phyloP scores from a whole-genome alignment of 2,329 filamentous ascomycete genomes.

The Claviceps spartinae region DNA sequence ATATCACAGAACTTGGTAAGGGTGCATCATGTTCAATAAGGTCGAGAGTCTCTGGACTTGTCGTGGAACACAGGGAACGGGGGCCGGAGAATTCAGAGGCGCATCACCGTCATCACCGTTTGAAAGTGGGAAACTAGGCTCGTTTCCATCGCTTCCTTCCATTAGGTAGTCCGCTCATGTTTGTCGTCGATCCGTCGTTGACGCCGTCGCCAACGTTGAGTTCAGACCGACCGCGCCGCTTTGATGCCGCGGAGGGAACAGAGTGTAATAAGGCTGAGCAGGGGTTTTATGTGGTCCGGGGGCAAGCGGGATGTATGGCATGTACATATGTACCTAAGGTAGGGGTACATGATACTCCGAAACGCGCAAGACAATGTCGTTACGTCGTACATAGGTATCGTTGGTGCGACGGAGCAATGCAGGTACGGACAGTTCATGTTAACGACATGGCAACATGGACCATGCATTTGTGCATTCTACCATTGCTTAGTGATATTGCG shows the following conservation, averaged over 20 bases:
- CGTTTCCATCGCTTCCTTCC: not conserved
- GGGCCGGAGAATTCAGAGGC: not conserved
- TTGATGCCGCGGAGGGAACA: not conserved
- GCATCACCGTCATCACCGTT: not conserved
- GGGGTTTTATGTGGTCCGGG: not conserved
- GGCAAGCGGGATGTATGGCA: not conserved
- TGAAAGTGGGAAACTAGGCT: not conserved
- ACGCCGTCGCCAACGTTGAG: not conserved
- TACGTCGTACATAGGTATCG: not conserved
- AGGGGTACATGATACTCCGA: not conserved
- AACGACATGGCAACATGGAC: not conserved
- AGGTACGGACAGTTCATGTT: not conserved
- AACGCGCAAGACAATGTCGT: not conserved
- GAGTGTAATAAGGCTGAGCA: not conserved
- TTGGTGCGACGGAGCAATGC: conserved; percentile 1
- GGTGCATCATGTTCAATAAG: not conserved
- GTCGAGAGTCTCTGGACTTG: not conserved
- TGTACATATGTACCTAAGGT: not conserved
- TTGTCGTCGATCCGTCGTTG: not conserved
- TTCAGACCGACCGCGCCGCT: not conserved
- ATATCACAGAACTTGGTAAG: not conserved
- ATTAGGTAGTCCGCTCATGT: not conserved
- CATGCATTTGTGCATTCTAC: not conserved
- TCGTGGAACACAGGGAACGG: not conserved
- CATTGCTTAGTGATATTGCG: not conserved